Evolutionary conservation across 805 yeast species (phyloP), one percentile per base, ranked within the genome.

Genomic region (Teunomyces aglyptinius): DNA sequence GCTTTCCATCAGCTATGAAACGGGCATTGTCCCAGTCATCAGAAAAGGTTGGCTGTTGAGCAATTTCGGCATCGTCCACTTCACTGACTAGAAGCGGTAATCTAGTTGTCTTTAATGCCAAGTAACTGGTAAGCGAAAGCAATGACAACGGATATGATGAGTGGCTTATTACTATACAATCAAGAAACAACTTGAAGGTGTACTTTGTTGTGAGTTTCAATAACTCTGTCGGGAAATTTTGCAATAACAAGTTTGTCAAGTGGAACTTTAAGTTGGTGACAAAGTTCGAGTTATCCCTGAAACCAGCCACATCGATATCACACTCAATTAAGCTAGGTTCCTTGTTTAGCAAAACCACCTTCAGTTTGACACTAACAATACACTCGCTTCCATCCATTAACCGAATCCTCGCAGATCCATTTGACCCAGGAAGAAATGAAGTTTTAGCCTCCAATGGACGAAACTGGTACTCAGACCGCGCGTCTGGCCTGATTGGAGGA

Each of bases 321-420:
- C 90, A 83, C 38, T 82, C 82, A 7, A 91, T 70, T 31, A 89
- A 67, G 15, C 78, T 81, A 0, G 71, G 56, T 13, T 77, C 75
- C 38, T 55, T 57, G 26, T 55, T 49, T 51, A 65, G 49, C 43
- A 59, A 51, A 12, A 88, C 86, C 3, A 91, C 97, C 57, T 86
- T 86, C 10, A 91, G 81, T 66, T 94, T 94, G 41, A 92, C 78
- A 59, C 97, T 94, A 4, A 89, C 92, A 28, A 94, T 85, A 57
- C 96, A 89, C 66, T 94, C 98, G 50, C 89, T 81, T 18, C 99
- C 98, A 64, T 92, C 98, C 41, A 86, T 77, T 28, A 89, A 78
- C 52, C 90, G 77, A 15, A 92, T 80, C 68, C 96, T 78, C 0
- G 97, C 86, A 2, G 97, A 90, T 11, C 99, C 99, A 67, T 92